Evolutionary conservation across 345 rosid genomes (phyloP).

Genomic region (Brassica rapa): DNA sequence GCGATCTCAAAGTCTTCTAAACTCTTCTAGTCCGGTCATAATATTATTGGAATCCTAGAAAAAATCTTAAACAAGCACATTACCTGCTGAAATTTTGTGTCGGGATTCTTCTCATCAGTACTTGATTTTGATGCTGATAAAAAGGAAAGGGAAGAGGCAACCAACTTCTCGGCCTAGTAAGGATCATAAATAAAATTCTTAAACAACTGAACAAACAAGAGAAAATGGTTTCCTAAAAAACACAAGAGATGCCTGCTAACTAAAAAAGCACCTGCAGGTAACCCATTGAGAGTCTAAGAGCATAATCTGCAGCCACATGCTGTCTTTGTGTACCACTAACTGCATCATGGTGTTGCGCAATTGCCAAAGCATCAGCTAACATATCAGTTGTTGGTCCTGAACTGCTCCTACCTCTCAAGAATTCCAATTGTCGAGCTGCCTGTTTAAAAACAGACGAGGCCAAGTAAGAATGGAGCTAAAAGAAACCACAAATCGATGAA

Average conservation of each 20-base stretch:
- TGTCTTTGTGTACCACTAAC: constrained; percentile 94
- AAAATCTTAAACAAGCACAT: constrained; percentile 14
- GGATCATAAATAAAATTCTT: constrained; percentile 28
- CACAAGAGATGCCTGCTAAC: constrained; percentile 13
- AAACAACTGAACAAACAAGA: constrained; percentile 19
- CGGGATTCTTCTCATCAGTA: constrained; percentile 40
- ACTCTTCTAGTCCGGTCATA: constrained; percentile 5
- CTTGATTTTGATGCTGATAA: constrained; percentile 56
- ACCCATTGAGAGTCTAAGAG: constrained; percentile 82
- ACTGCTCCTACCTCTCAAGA: constrained; percentile 64
- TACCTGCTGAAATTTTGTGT: constrained; percentile 72
- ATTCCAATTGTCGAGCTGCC: constrained; percentile 89
- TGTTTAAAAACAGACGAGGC: constrained; percentile 39
- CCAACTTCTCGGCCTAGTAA: constrained; percentile 77
- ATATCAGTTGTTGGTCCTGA: constrained; percentile 67
- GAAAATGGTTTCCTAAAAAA: constrained; percentile 3
- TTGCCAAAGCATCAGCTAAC: constrained; percentile 81
- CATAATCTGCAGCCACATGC: constrained; percentile 97
- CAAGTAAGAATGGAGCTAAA: constrained; percentile 21
- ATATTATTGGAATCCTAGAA: constrained; percentile 13
- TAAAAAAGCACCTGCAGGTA: constrained; percentile 62
- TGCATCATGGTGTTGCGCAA: constrained; percentile 99
- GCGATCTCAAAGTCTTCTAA: constrained; percentile 3
- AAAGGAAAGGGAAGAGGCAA: constrained; percentile 72
- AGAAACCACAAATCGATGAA: constrained; percentile 5